Percentiles rank a stretch among this genome's conserved stretches.
Conservation (phyloP, 768 basidiomycete genomes). For the Lactarius evosmus region DNA sequence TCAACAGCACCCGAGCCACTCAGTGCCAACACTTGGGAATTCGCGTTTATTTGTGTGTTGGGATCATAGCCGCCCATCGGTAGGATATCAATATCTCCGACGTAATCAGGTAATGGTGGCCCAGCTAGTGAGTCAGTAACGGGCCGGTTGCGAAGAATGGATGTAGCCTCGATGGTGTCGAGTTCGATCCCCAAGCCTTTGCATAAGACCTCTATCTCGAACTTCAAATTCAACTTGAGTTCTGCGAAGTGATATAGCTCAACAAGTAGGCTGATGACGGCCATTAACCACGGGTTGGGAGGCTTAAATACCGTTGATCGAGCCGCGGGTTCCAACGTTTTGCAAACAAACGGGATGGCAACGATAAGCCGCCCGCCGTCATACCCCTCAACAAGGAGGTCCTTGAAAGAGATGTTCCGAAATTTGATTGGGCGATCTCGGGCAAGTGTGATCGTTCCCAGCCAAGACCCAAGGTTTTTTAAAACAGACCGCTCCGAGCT, state of each 20-base stretch:
- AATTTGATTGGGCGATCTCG: slow-evolving; percentile 90
- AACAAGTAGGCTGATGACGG: slow-evolving; percentile 83
- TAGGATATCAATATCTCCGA: slow-evolving; percentile 73
- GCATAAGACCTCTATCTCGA: slow-evolving; percentile 97
- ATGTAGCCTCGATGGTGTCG: slow-evolving; percentile 78
- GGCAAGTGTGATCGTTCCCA: slow-evolving; percentile 90
- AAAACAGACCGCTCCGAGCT: slow-evolving; percentile 80
- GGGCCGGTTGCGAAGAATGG: slow-evolving; percentile 75
- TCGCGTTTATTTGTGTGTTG: slow-evolving; percentile 44
- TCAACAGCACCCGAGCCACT: slow-evolving; percentile 60
- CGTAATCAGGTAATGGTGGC: slow-evolving; percentile 73
- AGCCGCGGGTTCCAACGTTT: slow-evolving; percentile 86
- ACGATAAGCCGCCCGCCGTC: slow-evolving; percentile 88
- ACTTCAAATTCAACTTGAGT: slow-evolving; percentile 93
- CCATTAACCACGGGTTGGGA: slow-evolving; percentile 99
- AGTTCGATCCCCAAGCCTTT: slow-evolving; percentile 87
- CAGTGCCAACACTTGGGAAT: slow-evolving; percentile 61
- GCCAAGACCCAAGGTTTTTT: slow-evolving; percentile 95
- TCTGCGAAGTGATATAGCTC: slow-evolving; percentile 98
- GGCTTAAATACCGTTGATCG: slow-evolving; percentile 91
- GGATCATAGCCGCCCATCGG: slow-evolving; percentile 71
- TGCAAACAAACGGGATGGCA: slow-evolving; percentile 97
- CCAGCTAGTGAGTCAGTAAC: slow-evolving; percentile 53
- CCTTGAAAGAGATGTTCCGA: slow-evolving; percentile 94
- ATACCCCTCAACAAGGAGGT: slow-evolving; percentile 93